Base-by-base conservation (phyloP, 164 flowering plant genomes). In the Hamamelis virginiana region DNA sequence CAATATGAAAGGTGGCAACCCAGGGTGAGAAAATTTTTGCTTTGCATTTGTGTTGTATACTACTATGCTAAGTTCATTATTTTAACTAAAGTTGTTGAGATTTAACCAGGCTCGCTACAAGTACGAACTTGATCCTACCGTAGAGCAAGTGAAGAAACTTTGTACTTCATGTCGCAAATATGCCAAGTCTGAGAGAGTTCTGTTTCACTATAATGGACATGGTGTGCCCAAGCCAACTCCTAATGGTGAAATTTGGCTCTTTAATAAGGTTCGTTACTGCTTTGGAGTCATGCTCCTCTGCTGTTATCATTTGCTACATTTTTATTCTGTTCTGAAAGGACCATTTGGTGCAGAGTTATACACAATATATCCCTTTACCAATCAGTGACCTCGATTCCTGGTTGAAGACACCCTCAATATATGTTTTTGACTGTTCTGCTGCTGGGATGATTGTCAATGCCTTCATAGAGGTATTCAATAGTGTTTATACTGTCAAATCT, bases 1-100 rank as follows among this genome's bases (percentile, higher is more conserved):
- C 99, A 95, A 71, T 95, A 95, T 80, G 99, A 91, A 76, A 85
- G 97, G 75, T 95, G 99, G 99, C 99, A 90, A 71, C 96, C 99
- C 10, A 86, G 72, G 97, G 99, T 95, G 81, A 69, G 77, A 33
- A 58, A 41, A 1, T 41, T 62, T 44, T 22, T 21, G n/a, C 16
- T 45, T 53, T 14, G 13, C 26, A 25, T 10, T 44, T 21, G 57
- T 33, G 4, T 59, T 18, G 27, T 47, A 22, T 63, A 64, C 41
- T 65, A 22, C 62, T 67, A 14, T 26, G 62, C 67, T 43, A 59
- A 33, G 18, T 65, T 60, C 45, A 46, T 27, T 63, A 48, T 69
- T 69, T 68, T 51, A 38, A 28, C 9, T 52, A 61, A 50, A 19
- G 27, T 52, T 55, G 18, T 52, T 57, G 51, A 60, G 26, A 43